A percentile compares a stretch with the other conserved stretches of the same genome.
These are phyloP conservation scores for Suillus placidus DNA, from an alignment of 768 basidiomycete species.

Conservation along the genomic window DNA sequence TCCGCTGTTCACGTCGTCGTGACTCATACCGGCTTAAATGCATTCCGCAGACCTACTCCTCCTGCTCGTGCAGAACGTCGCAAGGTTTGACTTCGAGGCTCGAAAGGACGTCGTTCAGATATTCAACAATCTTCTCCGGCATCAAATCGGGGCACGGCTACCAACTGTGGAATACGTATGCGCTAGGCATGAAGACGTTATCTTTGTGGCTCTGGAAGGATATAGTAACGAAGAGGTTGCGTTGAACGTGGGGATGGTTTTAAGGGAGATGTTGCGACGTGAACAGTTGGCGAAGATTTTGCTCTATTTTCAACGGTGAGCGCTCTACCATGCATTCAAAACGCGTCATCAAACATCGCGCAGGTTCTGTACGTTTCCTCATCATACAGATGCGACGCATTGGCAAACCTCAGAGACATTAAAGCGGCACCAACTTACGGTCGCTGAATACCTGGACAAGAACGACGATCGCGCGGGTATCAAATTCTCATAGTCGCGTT, in stretches of 20 bases:
- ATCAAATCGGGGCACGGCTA: slow-evolving; percentile 91
- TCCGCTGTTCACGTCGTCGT: background rate
- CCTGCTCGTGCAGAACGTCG: slow-evolving; percentile 77
- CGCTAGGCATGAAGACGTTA: slow-evolving; percentile 69
- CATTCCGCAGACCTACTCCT: slow-evolving; percentile 89
- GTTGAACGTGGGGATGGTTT: too few relatives aligned
- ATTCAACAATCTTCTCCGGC: slow-evolving; percentile 86
- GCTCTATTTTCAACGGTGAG: slow-evolving; percentile 92
- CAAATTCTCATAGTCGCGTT: too few relatives aligned
- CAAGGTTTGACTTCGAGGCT: slow-evolving; percentile 94
- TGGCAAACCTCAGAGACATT: too few relatives aligned
- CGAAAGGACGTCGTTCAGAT: slow-evolving; percentile 84
- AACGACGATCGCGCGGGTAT: too few relatives aligned
- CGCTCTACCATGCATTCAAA: too few relatives aligned
- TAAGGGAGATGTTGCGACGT: slow-evolving; percentile 95
- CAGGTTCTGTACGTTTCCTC: too few relatives aligned
- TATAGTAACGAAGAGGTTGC: slow-evolving; percentile 97
- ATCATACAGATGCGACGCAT: too few relatives aligned
- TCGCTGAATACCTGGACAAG: too few relatives aligned
- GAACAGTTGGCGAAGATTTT: slow-evolving; percentile 89
- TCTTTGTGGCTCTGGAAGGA: slow-evolving; percentile 85
- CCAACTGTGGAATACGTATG: slow-evolving; percentile 95
- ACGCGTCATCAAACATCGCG: too few relatives aligned
- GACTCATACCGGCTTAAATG: slow-evolving; percentile 46
- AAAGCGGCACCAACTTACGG: too few relatives aligned